Percentiles rank a stretch among this genome's conserved stretches.
phyloP scores from a whole-genome alignment of 2,329 filamentous ascomycete species.

The Cladobotryum mycophilum region DNA sequence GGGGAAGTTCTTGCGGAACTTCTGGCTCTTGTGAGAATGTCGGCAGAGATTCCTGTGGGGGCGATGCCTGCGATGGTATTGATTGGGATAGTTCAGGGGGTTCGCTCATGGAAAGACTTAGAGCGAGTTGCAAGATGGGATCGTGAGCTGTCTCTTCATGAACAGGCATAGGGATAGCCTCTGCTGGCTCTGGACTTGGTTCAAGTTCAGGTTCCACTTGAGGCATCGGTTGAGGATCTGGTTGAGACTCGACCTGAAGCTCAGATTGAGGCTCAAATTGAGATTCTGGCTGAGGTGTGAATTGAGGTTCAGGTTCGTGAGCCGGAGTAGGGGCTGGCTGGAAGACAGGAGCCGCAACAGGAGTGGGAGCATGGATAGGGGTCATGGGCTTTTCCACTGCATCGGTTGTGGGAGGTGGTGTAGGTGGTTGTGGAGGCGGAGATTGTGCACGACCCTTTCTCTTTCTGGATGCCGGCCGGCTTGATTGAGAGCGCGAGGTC shows the following conservation, averaged over 20 bases:
- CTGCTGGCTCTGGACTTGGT: constrained; percentile 5
- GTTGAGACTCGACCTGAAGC: neutral
- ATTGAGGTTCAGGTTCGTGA: neutral
- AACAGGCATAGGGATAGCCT: neutral
- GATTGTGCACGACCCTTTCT: constrained; percentile 12
- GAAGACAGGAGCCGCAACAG: constrained; percentile 10
- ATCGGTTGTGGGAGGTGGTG: constrained; percentile 35
- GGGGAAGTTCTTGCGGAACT: neutral
- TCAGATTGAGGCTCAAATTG: neutral
- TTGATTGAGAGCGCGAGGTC: constrained; percentile 9
- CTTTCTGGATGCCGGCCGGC: constrained; percentile 17
- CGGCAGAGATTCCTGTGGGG: neutral
- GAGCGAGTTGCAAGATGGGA: constrained; percentile 9
- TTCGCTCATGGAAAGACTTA: constrained; percentile 7
- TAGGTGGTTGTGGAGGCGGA: constrained; percentile 26
- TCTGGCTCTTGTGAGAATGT: neutral
- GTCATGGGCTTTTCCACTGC: constrained; percentile 24
- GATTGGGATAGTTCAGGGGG: neutral
- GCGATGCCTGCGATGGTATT: constrained; percentile 2
- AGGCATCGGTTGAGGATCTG: neutral
- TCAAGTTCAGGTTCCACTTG: neutral
- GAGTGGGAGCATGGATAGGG: neutral
- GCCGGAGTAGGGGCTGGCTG: neutral
- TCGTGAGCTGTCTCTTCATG: constrained; percentile 7
- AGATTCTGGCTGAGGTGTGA: neutral